phyloP scores from a whole-genome alignment of 495 filamentous ascomycete species.

The Tuber aestivum region DNA sequence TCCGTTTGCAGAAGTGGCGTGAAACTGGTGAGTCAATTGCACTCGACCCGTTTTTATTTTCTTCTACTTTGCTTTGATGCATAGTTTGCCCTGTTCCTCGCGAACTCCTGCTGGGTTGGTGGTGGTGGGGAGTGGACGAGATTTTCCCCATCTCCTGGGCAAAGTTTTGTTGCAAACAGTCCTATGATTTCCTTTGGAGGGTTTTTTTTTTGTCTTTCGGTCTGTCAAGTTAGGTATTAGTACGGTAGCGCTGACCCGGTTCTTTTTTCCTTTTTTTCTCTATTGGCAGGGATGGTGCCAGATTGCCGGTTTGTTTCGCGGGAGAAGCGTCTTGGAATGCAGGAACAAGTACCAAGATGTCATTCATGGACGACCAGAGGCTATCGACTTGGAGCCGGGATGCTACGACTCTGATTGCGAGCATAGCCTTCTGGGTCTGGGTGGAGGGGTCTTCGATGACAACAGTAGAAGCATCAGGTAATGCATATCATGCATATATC shows the following conservation, averaged over 20 bases:
- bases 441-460: neutral
- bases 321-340: slow-evolving; percentile 27
- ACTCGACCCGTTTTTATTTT: slow-evolving; percentile 9
- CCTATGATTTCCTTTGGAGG: neutral
- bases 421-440: slow-evolving; percentile 11
- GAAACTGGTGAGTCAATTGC: slow-evolving; percentile 31
- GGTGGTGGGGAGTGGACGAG: neutral
- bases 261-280: neutral
- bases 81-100: neutral
- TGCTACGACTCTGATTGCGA: slow-evolving; percentile 15
- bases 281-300: slow-evolving; percentile 32
- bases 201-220: slow-evolving; percentile 10
- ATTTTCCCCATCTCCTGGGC: neutral
- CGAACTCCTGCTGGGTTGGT: neutral
- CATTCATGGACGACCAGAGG: neutral
- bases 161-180: neutral
- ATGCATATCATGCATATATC: slow-evolving; percentile 3
- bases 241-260: slow-evolving; percentile 30
- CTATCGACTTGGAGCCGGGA: slow-evolving; percentile 2
- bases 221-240: slow-evolving; percentile 11
- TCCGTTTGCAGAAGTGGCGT: slow-evolving; percentile 30
- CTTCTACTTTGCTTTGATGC: neutral
- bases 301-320: slow-evolving; percentile 38
- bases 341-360: slow-evolving; percentile 30
- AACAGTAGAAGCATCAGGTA: slow-evolving; percentile 24